Base-by-base conservation (phyloP, 768 basidiomycete genomes). In the Termitomyces sp. region DNA sequence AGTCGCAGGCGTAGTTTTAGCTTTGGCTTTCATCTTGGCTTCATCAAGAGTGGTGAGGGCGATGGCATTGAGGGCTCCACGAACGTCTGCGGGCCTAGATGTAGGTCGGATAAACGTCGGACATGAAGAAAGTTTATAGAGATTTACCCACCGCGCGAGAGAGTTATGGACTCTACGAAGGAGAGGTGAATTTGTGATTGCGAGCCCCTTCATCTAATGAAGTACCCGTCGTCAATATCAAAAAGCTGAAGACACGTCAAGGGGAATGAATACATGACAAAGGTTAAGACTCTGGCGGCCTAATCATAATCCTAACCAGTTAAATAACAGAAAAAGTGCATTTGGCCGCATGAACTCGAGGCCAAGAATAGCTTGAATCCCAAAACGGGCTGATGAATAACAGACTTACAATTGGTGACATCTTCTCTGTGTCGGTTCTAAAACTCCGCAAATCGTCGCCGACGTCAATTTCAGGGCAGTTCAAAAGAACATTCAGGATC, bases 151-250 rank as follows among this genome's bases (percentile, higher is more conserved):
- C 85, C 85, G 75, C 20, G 85, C 82, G 24, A 86, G 71, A 6
- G 76, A 79, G 61, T 86, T 85, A 58, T 87, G 85, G 1, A 78
- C 77, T 45, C 75, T 68, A 5, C 84, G 80, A 9, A 87, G 74
- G 44, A 79, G 66, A 20, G 72, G 72, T n/a, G 78, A 78, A 64
- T 83, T 85, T 1, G 84, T 79, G 22, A 85, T 73, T 5, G 84
- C 83, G 13, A 87, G 71, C 7, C 85, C 85, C 64, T 80, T 80
- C 81, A 86, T 85, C 85, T 87, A 47, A 16, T 5, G 5, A 13
- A 20, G 30, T 6, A 14, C 22, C 30, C 24, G 20, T 51, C 14
- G 16, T 33, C n/a, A 48, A 32, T 13, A 45, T 32, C 6, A 18
- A 18, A 32, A 30, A 20, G 33, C 33, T 1, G 5, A 24, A 44